A percentile compares a stretch with the other conserved stretches of the same genome.
phyloP scores from a whole-genome alignment of 2,329 filamentous ascomycete species.

The Coniochaeta sp. region DNA sequence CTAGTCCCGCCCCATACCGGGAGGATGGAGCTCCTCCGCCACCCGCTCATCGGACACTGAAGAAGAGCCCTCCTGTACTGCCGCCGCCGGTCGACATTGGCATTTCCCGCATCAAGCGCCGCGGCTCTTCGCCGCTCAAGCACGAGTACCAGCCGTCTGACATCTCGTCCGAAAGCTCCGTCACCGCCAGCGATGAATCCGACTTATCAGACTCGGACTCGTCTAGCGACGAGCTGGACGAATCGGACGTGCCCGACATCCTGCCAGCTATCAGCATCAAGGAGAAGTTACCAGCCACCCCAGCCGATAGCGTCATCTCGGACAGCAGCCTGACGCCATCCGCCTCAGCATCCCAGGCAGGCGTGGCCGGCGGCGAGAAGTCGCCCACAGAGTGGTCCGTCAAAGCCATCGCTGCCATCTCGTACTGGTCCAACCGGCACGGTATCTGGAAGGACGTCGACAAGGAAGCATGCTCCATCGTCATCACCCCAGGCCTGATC shows the following conservation, averaged over 20 bases:
- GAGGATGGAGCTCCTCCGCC: constrained; percentile 50
- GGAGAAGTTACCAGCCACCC: constrained; percentile 24
- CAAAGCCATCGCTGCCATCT: constrained; percentile 47
- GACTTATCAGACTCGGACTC: constrained; percentile 47
- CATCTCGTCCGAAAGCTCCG: constrained; percentile 51
- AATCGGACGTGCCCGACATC: constrained; percentile 51
- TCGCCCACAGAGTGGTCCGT: constrained; percentile 33
- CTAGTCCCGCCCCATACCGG: constrained; percentile 29
- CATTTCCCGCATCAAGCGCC: constrained; percentile 49
- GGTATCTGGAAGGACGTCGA: constrained; percentile 54
- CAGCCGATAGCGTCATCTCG: constrained; percentile 33
- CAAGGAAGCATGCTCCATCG: constrained; percentile 42
- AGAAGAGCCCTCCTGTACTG: constrained; percentile 26
- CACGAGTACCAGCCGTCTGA: constrained; percentile 92
- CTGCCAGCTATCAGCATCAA: constrained; percentile 51
- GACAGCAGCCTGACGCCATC: constrained; percentile 66
- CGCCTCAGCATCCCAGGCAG: constrained; percentile 71
- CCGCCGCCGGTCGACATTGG: constrained; percentile 38
- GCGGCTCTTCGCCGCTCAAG: constrained; percentile 88
- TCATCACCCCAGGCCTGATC: constrained; percentile 50
- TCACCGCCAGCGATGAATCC: constrained; percentile 48
- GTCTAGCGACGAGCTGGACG: constrained; percentile 50
- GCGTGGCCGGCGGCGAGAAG: constrained; percentile 43
- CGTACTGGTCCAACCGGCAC: constrained; percentile 53
- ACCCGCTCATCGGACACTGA: constrained; percentile 41